Evolutionary conservation across 2,329 filamentous ascomycete species (phyloP), one percentile per base, ranked within the genome.

Genomic region (Fusarium continuum): DNA sequence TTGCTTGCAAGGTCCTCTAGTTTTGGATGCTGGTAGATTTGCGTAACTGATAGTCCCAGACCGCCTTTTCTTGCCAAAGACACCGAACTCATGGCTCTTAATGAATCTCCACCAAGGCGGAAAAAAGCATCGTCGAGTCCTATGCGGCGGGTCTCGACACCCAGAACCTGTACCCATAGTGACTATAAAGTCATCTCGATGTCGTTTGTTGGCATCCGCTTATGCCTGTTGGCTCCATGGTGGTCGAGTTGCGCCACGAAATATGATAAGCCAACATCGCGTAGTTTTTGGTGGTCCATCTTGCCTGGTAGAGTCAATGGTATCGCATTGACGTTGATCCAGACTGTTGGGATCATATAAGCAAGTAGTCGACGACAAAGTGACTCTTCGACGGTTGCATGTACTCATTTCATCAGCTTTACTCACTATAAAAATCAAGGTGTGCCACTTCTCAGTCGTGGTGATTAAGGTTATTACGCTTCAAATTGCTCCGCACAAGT

Each of bases 101-200:
- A 16, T 17, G 58, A 61, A 39, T 61, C 54, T 2, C 58, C 58
- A n/a, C 58, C 58, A 4, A 61, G 40, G 20, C 44, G 44, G 45
- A 61, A 61, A 26, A 61, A 58, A 19, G 23, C 47, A 14, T 61
- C 54, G 19, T 58, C 49, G 4, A 61, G 38, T 2, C 58, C 54
- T 17, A 61, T 58, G 14, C 5, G 23, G 6, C 7, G 16, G 9
- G 13, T 6, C 2, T 55, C 58, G 3, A 61, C 31, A 17, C 44
- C 23, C 6, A 61, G 29, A 2, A 50, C 29, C 8, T 54, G 23
- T 3, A 28, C 16, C 45, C 54, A 61, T 5, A 58, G 25, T 14
- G 28, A 39, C 17, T 54, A 45, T 5, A 54, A 19, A 16, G 38
- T 11, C 14, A 14, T 31, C 8, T 54, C 49, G 6, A 29, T 25